Percentiles rank a stretch among this genome's conserved stretches.
These are phyloP conservation scores for Dictyostelium firmibasis DNA, from an alignment of 78 protist genomes.

Conservation along the genomic window DNA sequence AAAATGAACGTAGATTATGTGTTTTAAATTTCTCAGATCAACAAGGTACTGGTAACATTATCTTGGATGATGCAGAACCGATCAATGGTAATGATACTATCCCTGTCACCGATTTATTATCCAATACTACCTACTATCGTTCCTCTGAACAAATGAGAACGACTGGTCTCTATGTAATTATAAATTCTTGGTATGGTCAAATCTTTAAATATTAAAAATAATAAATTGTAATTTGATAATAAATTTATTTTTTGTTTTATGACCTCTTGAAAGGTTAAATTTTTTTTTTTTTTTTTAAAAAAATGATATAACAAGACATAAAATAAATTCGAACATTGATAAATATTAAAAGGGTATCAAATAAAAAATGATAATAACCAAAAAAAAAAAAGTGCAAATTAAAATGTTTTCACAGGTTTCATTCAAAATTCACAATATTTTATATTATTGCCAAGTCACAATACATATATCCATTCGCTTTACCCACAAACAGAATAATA, in stretches of 20 bases:
- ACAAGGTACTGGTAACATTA: constrained; percentile 64
- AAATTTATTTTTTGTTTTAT: background rate
- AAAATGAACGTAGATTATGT: constrained; percentile 80
- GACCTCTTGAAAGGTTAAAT: too few species aligned
- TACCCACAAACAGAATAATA: too few species aligned
- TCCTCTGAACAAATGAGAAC: constrained; percentile 70
- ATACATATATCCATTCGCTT: too few species aligned
- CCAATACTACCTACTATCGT: constrained; percentile 64
- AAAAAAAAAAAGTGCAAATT: too few species aligned
- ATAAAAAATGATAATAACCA: too few species aligned
- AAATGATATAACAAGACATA: too few species aligned
- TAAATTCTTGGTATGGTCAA: constrained; percentile 87
- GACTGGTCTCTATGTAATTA: constrained; percentile 81
- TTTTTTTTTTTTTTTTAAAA: too few species aligned
- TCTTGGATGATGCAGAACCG: constrained; percentile 71
- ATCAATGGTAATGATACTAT: constrained; percentile 82
- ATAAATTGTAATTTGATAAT: background rate
- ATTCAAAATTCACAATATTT: too few species aligned
- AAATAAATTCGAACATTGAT: too few species aligned
- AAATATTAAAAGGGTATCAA: too few species aligned
- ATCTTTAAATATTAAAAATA: constrained; percentile 78
- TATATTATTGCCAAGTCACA: too few species aligned
- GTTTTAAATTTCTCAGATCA: constrained; percentile 84
- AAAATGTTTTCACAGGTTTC: too few species aligned
- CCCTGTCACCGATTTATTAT: constrained; percentile 80